Base-by-base conservation (phyloP, 768 basidiomycete species). In the Leccinum arenicola region DNA sequence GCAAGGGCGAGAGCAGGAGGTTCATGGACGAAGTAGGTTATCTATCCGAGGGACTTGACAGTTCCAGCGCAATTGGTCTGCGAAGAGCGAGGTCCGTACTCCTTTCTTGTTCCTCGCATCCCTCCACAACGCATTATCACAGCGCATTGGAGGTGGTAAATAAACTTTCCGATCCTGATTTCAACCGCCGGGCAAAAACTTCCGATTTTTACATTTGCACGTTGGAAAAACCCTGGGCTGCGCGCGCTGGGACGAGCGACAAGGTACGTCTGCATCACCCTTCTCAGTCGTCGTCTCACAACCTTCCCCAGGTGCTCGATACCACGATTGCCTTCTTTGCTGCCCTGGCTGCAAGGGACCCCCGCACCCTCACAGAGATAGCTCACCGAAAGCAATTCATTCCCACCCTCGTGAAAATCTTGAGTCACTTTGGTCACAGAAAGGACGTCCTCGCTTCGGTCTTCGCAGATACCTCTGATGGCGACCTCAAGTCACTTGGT, bases 21-120 rank as follows among this genome's bases (percentile, higher is more conserved):
- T 93, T 93, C 67, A 71, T 92, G 47, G 92, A 94, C 60, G 91
- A 93, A 66, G 82, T 92, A 3, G 92, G 92, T 0, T 94, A 93
- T 73, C 73, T 93, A 6, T 88, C 92, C 61, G 92, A 94, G 70
- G 90, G 92, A 1, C 80, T 93, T 73, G 83, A 84, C 27, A 64
- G 71, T 10, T 76, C 76, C 14, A 80, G 78, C 17, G 77, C 80
- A 10, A 65, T 85, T 50, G 78, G 81, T 2, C 77, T 93, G 23
- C 79, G 85, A 52, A 80, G 89, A 62, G 82, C 87, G 11, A 93
- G 89, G 91, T 89, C 58, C 29, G 74, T 55, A 23, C 2, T 12
- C 43, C 29, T 35, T n/a, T 23, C 8, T 23, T 31, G 21, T 29
- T 23, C 17, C 40, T 6, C 0, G 8, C 4, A 9, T 29, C 12